Percentiles rank a stretch among this genome's conserved stretches.
Conservation (phyloP, 108 stramenopile genomes). For the Nitzschia putrida region DNA sequence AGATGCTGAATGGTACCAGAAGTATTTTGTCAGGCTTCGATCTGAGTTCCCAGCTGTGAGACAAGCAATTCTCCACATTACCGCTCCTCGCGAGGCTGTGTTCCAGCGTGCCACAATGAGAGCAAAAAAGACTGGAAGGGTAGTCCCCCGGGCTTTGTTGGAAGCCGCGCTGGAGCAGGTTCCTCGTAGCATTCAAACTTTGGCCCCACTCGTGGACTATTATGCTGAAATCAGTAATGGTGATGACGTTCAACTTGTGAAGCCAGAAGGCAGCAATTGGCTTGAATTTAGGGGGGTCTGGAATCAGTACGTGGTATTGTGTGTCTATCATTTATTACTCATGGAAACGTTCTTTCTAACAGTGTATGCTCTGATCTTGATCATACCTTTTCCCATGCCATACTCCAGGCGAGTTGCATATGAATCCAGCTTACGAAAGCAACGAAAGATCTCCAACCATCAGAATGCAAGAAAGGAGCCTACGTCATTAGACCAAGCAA, state of each 20-base stretch:
- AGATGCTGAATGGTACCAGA: constrained; percentile 77
- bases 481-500: too few species aligned
- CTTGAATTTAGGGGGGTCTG: constrained; percentile 67
- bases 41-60: constrained; percentile 69
- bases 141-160: constrained; percentile 72
- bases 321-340: too few species aligned
- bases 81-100: constrained; percentile 72
- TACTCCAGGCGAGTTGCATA: too few species aligned
- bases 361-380: too few species aligned
- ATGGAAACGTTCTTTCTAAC: too few species aligned
- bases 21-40: constrained; percentile 66
- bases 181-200: constrained; percentile 65
- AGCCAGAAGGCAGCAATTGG: constrained; percentile 59
- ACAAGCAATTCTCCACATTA: constrained; percentile 80
- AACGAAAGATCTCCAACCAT: too few species aligned
- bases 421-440: too few species aligned
- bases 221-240: constrained; percentile 77
- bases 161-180: constrained; percentile 74
- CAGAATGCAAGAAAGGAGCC: too few species aligned
- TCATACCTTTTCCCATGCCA: too few species aligned
- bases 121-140: constrained; percentile 65
- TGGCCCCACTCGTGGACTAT: constrained; percentile 71
- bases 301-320: constrained; percentile 57
- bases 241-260: constrained; percentile 62
- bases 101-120: constrained; percentile 71